Percentiles rank a stretch among this genome's conserved stretches.
Evolutionary conservation across 495 filamentous ascomycete species (phyloP).

Genomic region (Aspergillus coremiiformis): DNA sequence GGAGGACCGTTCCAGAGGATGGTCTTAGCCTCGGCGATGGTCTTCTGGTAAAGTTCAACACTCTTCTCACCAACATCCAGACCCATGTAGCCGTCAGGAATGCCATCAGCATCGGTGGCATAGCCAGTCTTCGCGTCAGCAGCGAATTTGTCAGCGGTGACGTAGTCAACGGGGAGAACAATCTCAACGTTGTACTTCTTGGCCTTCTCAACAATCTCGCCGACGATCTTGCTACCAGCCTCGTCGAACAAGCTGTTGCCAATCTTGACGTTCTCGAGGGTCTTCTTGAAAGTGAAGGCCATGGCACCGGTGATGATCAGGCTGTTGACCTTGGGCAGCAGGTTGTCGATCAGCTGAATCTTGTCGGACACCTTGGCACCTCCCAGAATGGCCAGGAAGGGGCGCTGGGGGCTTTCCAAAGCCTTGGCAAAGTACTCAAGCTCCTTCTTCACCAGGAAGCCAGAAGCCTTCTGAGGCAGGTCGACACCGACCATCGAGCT

Average conservation of each 20-base stretch:
- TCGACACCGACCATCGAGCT: slow-evolving; percentile 98
- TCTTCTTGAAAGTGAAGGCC: slow-evolving; percentile 99
- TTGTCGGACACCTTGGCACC: slow-evolving; percentile 99
- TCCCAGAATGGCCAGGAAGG: slow-evolving; percentile 97
- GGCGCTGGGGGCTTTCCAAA: slow-evolving; percentile 83
- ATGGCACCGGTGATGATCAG: slow-evolving; percentile 96
- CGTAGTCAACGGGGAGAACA: slow-evolving; percentile 88
- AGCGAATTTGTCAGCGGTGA: slow-evolving; percentile 92
- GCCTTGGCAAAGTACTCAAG: slow-evolving; percentile 99
- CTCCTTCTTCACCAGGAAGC: slow-evolving; percentile 99
- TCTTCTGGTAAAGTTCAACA: slow-evolving; percentile 72
- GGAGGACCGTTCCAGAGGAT: slow-evolving; percentile 99
- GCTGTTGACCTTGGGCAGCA: slow-evolving; percentile 93
- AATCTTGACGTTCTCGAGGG: slow-evolving; percentile 80
- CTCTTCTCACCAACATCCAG: slow-evolving; percentile 89
- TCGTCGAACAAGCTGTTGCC: slow-evolving; percentile 93
- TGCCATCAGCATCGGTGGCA: slow-evolving; percentile 81
- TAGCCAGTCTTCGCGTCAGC: slow-evolving; percentile 72
- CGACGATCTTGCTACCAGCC: slow-evolving; percentile 87
- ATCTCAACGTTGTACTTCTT: slow-evolving; percentile 93
- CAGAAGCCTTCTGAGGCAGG: slow-evolving; percentile 89
- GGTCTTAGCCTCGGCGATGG: slow-evolving; percentile 83
- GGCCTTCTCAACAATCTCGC: slow-evolving; percentile 83
- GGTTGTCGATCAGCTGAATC: slow-evolving; percentile 98
- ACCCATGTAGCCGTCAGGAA: slow-evolving; percentile 96